These are phyloP conservation scores for Clonostachys rhizophaga DNA, from an alignment of 2,329 filamentous ascomycete genomes.

Conservation along the genomic window DNA sequence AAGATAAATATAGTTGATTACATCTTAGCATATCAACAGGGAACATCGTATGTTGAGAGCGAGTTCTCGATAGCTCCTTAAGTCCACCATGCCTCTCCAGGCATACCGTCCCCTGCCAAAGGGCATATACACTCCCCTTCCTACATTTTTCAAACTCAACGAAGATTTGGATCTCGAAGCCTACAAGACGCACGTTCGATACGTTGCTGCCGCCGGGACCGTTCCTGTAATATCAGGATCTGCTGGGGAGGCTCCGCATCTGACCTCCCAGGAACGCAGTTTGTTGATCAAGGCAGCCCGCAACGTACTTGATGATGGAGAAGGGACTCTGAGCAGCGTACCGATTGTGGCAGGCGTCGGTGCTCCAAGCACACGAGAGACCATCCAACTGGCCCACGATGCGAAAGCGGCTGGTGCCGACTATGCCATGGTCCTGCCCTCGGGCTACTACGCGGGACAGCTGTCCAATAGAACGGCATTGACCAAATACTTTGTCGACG, in stretches of 20 bases:
- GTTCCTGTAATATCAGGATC: neutral
- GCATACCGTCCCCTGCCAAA: neutral
- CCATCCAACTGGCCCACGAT: neutral
- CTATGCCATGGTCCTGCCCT: neutral
- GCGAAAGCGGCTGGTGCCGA: neutral
- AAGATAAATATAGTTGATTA: too few species aligned
- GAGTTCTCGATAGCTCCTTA: neutral
- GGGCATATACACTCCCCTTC: conserved; percentile 1
- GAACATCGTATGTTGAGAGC: too few species aligned
- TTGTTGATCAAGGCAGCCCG: neutral
- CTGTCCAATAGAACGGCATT: conserved; percentile 13
- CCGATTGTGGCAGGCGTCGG: neutral
- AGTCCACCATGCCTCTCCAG: neutral
- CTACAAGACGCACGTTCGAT: neutral
- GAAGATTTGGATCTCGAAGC: neutral
- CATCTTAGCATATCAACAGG: too few species aligned
- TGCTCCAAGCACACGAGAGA: neutral
- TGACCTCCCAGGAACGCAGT: neutral
- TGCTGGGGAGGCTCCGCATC: neutral
- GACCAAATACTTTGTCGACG: neutral
- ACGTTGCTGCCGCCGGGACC: neutral
- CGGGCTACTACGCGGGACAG: neutral
- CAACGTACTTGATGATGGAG: neutral
- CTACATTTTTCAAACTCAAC: neutral
- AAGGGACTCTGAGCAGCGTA: neutral